These are phyloP conservation scores for Lignosus rhinocerotis DNA, from an alignment of 1,284 basidiomycete genomes.

Conservation along the genomic window DNA sequence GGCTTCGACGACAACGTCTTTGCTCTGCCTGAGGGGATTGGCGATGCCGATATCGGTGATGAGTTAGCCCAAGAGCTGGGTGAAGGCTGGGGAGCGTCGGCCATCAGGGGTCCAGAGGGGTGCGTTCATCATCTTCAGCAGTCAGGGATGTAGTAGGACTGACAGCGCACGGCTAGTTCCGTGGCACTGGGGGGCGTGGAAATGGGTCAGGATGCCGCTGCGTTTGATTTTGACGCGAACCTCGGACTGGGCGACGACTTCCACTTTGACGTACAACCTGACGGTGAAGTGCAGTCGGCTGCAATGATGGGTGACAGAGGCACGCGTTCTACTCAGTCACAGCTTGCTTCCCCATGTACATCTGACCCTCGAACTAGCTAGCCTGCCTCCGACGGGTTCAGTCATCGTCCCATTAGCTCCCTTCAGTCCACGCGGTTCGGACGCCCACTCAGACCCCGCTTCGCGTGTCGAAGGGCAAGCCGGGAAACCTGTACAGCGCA, in stretches of 20 bases:
- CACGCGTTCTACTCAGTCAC: neutral
- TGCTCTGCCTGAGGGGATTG: slow-evolving; percentile 51
- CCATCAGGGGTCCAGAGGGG: neutral
- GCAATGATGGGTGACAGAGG: neutral
- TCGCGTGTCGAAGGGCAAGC: slow-evolving; percentile 27
- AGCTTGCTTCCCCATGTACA: neutral
- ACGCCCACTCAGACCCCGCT: slow-evolving; percentile 4
- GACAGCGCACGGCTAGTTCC: neutral
- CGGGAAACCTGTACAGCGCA: slow-evolving; percentile 39
- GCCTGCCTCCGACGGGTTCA: slow-evolving; percentile 20
- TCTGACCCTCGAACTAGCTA: slow-evolving; percentile 1
- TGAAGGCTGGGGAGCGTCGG: slow-evolving; percentile 56
- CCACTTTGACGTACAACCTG: slow-evolving; percentile 19
- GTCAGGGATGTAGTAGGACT: neutral
- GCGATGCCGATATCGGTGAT: slow-evolving; percentile 60
- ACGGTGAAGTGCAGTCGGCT: slow-evolving; percentile 4
- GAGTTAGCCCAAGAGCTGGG: slow-evolving; percentile 74
- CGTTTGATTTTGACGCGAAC: slow-evolving; percentile 10
- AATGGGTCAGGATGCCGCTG: neutral
- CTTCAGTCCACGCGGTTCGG: slow-evolving; percentile 18
- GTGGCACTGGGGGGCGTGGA: neutral
- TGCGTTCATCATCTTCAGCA: neutral
- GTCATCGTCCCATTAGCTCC: slow-evolving; percentile 30
- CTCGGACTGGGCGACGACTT: slow-evolving; percentile 23
- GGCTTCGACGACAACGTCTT: slow-evolving; percentile 55